Evolutionary conservation across 306 rosid genomes (phyloP).

Genomic region (Potentilla sterilis): DNA sequence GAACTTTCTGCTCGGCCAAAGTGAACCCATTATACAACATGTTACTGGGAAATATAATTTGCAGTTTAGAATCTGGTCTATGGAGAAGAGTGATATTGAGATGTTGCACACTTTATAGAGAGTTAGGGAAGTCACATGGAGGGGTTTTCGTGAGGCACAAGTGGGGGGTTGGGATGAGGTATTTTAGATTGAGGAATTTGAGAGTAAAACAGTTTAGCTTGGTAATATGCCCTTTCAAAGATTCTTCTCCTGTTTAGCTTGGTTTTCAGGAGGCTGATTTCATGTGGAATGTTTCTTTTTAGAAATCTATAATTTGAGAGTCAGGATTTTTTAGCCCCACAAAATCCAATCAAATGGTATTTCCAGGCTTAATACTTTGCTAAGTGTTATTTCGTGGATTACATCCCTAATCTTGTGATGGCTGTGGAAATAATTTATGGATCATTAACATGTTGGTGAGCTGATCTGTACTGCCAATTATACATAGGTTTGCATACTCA

Average conservation of each 20-base stretch:
- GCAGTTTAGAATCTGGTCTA: neutral
- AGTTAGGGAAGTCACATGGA: neutral
- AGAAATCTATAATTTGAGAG: neutral
- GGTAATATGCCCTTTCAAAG: neutral
- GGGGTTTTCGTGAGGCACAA: neutral
- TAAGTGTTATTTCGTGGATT: neutral
- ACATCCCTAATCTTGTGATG: neutral
- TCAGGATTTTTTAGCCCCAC: neutral
- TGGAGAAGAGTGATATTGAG: neutral
- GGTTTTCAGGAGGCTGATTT: neutral
- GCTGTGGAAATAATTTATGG: neutral
- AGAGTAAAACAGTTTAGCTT: neutral
- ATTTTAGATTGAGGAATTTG: neutral
- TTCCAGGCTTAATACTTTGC: neutral
- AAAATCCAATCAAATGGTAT: neutral
- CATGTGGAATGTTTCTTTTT: neutral
- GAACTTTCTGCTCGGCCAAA: neutral
- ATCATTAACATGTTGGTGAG: neutral
- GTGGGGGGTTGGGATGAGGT: neutral
- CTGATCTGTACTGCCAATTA: constrained; percentile 22
- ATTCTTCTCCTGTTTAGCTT: neutral
- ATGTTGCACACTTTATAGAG: neutral
- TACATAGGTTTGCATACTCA: constrained; percentile 82
- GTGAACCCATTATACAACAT: neutral
- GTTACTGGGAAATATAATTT: neutral